Base-by-base conservation (phyloP, 768 basidiomycete genomes). In the Collybia mongolica region DNA sequence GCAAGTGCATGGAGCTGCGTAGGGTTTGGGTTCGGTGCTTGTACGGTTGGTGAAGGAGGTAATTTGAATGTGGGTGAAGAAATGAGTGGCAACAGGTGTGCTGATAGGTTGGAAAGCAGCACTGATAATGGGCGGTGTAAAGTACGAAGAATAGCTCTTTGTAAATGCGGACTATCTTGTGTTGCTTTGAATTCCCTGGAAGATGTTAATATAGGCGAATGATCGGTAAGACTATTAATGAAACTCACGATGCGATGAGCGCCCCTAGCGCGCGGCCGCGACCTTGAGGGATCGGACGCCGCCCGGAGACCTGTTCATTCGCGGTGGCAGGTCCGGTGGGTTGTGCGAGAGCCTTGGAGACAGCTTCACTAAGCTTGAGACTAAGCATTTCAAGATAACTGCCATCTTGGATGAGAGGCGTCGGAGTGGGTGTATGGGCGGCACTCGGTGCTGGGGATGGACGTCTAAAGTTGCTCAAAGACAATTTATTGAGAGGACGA, bases 61-160 rank as follows among this genome's bases (percentile, higher is more conserved):
- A 70, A 69, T 17, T 77, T 72, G 63, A 91, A 88, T 6, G 78
- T 68, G 9, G 83, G 72, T 3, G 88, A 83, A 4, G 86, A 81
- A 12, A 91, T 58, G 17, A 89, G 66, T 6, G 86, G 88, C 1
- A 84, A 68, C 28, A 92, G 74, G 55, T 83, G 75, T 20, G 81
- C 75, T 12, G 87, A 89, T 29, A 92, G 64, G 60, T 86, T 86
- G 55, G 73, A 82, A 56, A 88, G 70, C 36, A 92, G 63, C 20
- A 91, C 88, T 6, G 89, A 88, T 5, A 93, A 69, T 6, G 88
- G 90, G 46, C 85, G 82, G 49, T 89, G 89, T 23, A 92, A 75
- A 28, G 81, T 80, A 46, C 90, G 82, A 36, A 90, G 61, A 48
- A 89, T 80, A 22, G 89, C 88, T 51, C 80, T 79, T 58, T 82